Evolutionary conservation across 352 stramenopile species (phyloP).

Genomic region (Pythium apleroticum): DNA sequence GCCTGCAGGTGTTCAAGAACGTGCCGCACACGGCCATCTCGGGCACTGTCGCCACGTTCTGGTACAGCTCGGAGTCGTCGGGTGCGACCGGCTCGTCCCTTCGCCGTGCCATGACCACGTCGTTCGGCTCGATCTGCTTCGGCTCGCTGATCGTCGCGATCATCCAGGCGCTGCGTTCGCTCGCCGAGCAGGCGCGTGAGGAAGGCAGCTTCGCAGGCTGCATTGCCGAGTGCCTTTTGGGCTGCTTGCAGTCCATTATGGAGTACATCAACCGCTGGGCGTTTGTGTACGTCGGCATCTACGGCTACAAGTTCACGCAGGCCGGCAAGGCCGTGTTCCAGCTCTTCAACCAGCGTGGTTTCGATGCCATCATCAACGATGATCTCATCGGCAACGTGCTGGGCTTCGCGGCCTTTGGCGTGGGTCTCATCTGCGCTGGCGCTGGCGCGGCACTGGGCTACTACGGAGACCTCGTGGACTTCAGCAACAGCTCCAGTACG

Average conservation of each 20-base stretch:
- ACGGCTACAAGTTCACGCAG: constrained; percentile 93
- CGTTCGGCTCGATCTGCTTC: constrained; percentile 96
- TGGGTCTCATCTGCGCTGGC: constrained; percentile 82
- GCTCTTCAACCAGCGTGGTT: constrained; percentile 93
- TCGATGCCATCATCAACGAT: constrained; percentile 96
- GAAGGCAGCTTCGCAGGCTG: constrained; percentile 73
- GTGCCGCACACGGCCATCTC: constrained; percentile 91
- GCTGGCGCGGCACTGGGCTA: constrained; percentile 53
- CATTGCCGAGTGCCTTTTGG: constrained; percentile 83
- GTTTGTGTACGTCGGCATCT: constrained; percentile 94
- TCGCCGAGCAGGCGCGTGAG: constrained; percentile 69
- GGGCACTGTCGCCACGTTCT: constrained; percentile 95
- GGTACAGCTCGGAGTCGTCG: constrained; percentile 88
- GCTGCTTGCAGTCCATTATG: constrained; percentile 83
- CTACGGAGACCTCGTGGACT: constrained; percentile 46
- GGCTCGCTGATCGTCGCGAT: constrained; percentile 94
- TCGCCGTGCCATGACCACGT: constrained; percentile 85
- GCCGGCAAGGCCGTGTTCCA: constrained; percentile 91
- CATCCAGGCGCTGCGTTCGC: constrained; percentile 84
- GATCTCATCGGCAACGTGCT: constrained; percentile 93
- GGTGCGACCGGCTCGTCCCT: constrained; percentile 86
- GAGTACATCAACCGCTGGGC: constrained; percentile 94
- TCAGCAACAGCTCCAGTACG: constrained; percentile 69
- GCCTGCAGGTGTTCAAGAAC: constrained; percentile 91
- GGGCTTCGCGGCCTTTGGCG: constrained; percentile 84